Percentiles rank a stretch among this genome's conserved stretches.
These are phyloP conservation scores for Cerioporus squamosus DNA, from an alignment of 1,284 basidiomycete genomes.

Conservation along the genomic window DNA sequence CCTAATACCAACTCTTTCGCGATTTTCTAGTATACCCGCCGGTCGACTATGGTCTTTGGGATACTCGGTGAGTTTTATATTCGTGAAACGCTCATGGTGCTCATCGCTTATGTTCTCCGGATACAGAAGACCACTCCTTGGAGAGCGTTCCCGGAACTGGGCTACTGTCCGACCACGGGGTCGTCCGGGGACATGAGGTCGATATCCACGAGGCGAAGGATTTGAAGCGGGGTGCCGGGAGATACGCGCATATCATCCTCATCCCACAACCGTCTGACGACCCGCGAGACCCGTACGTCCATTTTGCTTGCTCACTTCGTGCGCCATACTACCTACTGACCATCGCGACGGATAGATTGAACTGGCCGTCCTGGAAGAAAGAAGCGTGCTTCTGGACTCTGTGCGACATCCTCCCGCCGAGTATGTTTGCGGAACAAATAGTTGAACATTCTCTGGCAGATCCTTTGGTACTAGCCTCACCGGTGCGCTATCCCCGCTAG, in stretches of 20 bases:
- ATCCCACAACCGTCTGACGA: conserved; percentile 50
- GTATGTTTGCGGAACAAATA: no score
- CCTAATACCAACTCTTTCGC: no score
- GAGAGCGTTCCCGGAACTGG: conserved; percentile 46
- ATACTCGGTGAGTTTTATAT: conserved; percentile 40
- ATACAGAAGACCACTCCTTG: conserved; percentile 40
- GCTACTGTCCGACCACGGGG: conserved; percentile 43
- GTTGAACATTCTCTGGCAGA: conserved; percentile 20
- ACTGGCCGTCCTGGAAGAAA: conserved; percentile 51
- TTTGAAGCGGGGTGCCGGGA: conserved; percentile 44
- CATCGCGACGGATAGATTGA: conserved; percentile 35
- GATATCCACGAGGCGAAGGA: conserved; percentile 35
- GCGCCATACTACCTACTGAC: background rate
- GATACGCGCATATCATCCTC: conserved; percentile 45
- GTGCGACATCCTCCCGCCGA: conserved; percentile 21
- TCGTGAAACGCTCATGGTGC: background rate
- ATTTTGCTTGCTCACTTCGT: no score
- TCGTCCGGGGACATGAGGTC: conserved; percentile 40
- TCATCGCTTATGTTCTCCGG: background rate
- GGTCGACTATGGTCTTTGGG: conserved; percentile 39
- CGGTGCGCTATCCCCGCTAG: conserved; percentile 47
- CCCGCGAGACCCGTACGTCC: conserved; percentile 43
- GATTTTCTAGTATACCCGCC: no score
- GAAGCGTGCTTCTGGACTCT: conserved; percentile 49
- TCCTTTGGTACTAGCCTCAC: conserved; percentile 45